These are phyloP conservation scores for Spirogloea muscicola DNA, from an alignment of 139 green algal genomes.

Conservation along the genomic window DNA sequence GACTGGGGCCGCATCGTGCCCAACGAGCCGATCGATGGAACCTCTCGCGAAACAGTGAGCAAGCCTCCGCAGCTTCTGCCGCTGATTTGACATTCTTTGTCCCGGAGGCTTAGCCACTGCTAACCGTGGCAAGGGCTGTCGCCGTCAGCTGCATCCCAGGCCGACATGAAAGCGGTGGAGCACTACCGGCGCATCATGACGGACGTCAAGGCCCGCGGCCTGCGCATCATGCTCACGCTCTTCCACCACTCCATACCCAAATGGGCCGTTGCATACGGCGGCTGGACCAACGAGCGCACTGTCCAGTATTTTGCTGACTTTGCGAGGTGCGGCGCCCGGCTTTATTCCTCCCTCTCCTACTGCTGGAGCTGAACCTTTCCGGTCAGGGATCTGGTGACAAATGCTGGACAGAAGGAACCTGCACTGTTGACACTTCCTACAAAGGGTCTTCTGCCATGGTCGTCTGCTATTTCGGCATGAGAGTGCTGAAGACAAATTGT, in stretches of 20 bases:
- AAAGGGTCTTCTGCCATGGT: too few relatives aligned
- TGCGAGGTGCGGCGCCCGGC: neutral
- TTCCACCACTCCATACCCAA: constrained; percentile 47
- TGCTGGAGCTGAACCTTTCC: too few relatives aligned
- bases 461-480: too few relatives aligned
- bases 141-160: neutral
- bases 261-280: constrained; percentile 17
- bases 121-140: neutral
- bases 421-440: too few relatives aligned
- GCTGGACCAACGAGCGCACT: constrained; percentile 21
- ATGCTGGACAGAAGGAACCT: too few relatives aligned
- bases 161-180: constrained; percentile 8
- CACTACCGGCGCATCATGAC: constrained; percentile 29
- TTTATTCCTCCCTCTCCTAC: too few relatives aligned
- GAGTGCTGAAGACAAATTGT: too few relatives aligned
- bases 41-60: too few relatives aligned
- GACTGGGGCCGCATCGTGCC: constrained; percentile 42
- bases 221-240: constrained; percentile 48
- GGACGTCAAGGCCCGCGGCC: neutral
- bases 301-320: constrained; percentile 41
- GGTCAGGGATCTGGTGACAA: too few relatives aligned
- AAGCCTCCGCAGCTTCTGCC: too few relatives aligned
- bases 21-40: constrained; percentile 16
- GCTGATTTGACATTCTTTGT: too few relatives aligned
- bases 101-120: too few relatives aligned